Conservation (phyloP, 306 rosid species). For the Prunus dulcis region DNA sequence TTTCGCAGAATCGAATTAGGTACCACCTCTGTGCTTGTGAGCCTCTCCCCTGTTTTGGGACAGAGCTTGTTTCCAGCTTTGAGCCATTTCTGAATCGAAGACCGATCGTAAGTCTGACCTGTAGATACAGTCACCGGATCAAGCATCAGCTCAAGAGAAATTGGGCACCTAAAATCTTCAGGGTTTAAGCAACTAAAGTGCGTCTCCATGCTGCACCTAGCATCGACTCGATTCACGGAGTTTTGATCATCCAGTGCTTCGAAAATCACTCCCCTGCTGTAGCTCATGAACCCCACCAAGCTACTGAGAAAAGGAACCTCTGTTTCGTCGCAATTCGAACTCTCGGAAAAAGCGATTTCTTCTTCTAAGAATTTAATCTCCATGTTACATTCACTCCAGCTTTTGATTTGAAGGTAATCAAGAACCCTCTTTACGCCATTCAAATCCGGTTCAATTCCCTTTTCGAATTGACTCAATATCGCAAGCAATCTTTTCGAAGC, state of each 20-base stretch:
- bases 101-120: conserved; percentile 87
- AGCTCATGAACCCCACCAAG: conserved; percentile 57
- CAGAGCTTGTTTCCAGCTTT: conserved; percentile 60
- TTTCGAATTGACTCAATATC: conserved; percentile 44
- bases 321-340: conserved; percentile 22
- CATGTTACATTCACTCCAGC: conserved; percentile 53
- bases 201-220: conserved; percentile 31
- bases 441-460: conserved; percentile 49
- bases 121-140: conserved; percentile 89
- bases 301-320: conserved; percentile 49
- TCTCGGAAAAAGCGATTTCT: conserved; percentile 28
- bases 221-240: conserved; percentile 12
- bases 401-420: conserved; percentile 46
- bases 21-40: conserved; percentile 46
- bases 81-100: conserved; percentile 75
- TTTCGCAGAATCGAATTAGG: conserved; percentile 54
- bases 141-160: conserved; percentile 71
- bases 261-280: conserved; percentile 59
- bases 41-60: conserved; percentile 83
- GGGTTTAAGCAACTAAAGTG: conserved; percentile 35
- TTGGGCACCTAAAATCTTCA: conserved; percentile 78
- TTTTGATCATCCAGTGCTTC: conserved; percentile 38
- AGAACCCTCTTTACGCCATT: conserved; percentile 25
- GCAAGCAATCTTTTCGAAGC: conserved; percentile 17
- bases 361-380: conserved; percentile 66